Evolutionary conservation across 2,329 filamentous ascomycete species (phyloP).

Genomic region (Cercospora zeina): DNA sequence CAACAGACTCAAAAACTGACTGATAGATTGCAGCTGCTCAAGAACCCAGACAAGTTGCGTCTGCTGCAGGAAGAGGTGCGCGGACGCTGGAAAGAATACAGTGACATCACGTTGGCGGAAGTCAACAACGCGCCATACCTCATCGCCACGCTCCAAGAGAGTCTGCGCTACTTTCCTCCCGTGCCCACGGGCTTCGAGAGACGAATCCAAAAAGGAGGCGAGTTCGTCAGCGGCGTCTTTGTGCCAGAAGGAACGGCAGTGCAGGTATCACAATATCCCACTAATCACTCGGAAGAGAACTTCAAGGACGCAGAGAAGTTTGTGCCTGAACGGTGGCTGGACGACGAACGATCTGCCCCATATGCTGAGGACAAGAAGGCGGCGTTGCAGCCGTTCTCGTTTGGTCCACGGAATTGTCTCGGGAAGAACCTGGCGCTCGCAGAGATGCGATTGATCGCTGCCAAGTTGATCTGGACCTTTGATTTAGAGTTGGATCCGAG

Average conservation of each 20-base stretch:
- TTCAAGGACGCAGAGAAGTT: slow-evolving; percentile 34
- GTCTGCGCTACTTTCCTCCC: slow-evolving; percentile 49
- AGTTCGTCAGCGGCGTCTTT: slow-evolving; percentile 34
- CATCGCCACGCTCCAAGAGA: slow-evolving; percentile 49
- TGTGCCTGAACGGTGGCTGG: slow-evolving; percentile 39
- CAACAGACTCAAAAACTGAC: neutral
- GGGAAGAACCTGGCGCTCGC: slow-evolving; percentile 41
- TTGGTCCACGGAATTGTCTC: slow-evolving; percentile 37
- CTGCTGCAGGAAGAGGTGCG: slow-evolving; percentile 49
- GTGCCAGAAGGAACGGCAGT: slow-evolving; percentile 36
- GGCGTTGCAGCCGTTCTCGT: slow-evolving; percentile 38
- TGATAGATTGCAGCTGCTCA: slow-evolving; percentile 38
- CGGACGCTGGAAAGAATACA: slow-evolving; percentile 39
- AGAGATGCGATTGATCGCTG: slow-evolving; percentile 44
- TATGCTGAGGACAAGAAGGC: slow-evolving; percentile 36
- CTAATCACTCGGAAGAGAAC: slow-evolving; percentile 31
- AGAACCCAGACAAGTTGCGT: slow-evolving; percentile 41
- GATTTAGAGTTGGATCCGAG: slow-evolving; percentile 39
- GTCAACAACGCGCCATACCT: slow-evolving; percentile 41
- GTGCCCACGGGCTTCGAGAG: slow-evolving; percentile 45
- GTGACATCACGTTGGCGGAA: slow-evolving; percentile 34
- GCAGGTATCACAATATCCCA: slow-evolving; percentile 32
- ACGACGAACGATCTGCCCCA: slow-evolving; percentile 18
- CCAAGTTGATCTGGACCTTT: slow-evolving; percentile 46
- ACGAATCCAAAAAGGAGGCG: slow-evolving; percentile 32